A percentile compares a stretch with the other conserved stretches of the same genome.
These are phyloP conservation scores for Acanthamoeba healyi DNA, from an alignment of 208 protist genomes.

Conservation along the genomic window DNA sequence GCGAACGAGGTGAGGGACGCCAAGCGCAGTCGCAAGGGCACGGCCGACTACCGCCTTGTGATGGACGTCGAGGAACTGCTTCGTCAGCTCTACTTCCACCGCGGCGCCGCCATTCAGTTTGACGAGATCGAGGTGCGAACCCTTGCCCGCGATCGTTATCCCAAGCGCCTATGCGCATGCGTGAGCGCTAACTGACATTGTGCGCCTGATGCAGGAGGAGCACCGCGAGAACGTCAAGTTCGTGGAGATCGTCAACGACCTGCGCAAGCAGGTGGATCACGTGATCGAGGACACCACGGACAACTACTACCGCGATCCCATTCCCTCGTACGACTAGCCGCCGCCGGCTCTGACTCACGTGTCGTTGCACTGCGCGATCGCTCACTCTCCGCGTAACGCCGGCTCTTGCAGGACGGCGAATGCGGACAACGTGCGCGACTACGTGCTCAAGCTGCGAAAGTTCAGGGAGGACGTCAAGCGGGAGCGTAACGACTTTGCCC, in stretches of 20 bases:
- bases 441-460: conserved; percentile 37
- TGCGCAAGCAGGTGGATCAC: conserved; percentile 53
- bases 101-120: conserved; percentile 49
- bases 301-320: conserved; percentile 57
- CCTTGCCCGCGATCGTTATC: neutral
- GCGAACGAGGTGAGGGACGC: conserved; percentile 16
- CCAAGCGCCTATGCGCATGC: too few relatives aligned
- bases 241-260: conserved; percentile 68
- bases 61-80: conserved; percentile 56
- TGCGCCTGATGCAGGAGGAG: conserved; percentile 8
- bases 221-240: conserved; percentile 71
- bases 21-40: conserved; percentile 42
- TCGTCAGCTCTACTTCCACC: conserved; percentile 58
- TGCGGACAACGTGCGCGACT: conserved; percentile 34
- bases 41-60: neutral
- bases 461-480: conserved; percentile 60
- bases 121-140: conserved; percentile 8
- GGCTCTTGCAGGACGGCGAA: neutral
- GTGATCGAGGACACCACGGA: neutral
- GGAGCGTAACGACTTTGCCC: conserved; percentile 46
- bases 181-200: neutral
- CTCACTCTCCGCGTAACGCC: too few relatives aligned
- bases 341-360: too few relatives aligned
- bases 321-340: conserved; percentile 36
- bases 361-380: too few relatives aligned